phyloP scores from a whole-genome alignment of 805 yeast genomes.

The Yarrowia sp. region DNA sequence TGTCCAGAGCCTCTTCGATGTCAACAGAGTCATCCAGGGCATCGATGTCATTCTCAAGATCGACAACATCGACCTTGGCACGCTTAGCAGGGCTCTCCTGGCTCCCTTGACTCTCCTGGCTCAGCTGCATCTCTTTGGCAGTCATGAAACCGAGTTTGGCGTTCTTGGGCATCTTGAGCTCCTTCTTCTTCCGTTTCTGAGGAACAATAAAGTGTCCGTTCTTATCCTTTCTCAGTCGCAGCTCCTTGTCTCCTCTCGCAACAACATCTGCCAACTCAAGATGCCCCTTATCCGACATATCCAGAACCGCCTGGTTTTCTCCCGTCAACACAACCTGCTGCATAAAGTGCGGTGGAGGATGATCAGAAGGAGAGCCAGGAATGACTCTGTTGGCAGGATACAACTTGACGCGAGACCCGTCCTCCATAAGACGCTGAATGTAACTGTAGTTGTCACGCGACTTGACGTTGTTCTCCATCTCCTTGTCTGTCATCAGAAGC shows the following conservation, averaged over 20 bases:
- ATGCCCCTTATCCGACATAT: constrained; percentile 2
- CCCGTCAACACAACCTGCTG: constrained; percentile 63
- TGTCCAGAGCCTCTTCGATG: not conserved
- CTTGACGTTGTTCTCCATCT: constrained; percentile 71
- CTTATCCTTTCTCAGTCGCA: constrained; percentile 5
- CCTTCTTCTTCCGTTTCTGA: not conserved
- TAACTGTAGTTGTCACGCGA: constrained; percentile 81
- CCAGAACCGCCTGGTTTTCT: constrained; percentile 52
- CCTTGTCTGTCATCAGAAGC: constrained; percentile 71
- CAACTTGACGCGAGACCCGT: constrained; percentile 42
- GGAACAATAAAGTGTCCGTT: not conserved
- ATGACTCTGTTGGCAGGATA: constrained; percentile 63
- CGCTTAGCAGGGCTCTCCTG: not conserved
- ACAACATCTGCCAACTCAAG: constrained; percentile 14
- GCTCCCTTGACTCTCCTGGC: not conserved
- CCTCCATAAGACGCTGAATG: constrained; percentile 58
- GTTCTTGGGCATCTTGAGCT: constrained; percentile 2
- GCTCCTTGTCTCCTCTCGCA: not conserved
- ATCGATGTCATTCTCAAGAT: too few relatives aligned
- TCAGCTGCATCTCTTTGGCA: not conserved
- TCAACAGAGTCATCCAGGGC: not conserved
- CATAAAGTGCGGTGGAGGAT: constrained; percentile 55
- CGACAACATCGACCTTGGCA: not conserved
- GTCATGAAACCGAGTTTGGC: constrained; percentile 4
- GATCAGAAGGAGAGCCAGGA: constrained; percentile 47